Base-by-base conservation (phyloP, 345 rosid species). In the Boechera stricta region DNA sequence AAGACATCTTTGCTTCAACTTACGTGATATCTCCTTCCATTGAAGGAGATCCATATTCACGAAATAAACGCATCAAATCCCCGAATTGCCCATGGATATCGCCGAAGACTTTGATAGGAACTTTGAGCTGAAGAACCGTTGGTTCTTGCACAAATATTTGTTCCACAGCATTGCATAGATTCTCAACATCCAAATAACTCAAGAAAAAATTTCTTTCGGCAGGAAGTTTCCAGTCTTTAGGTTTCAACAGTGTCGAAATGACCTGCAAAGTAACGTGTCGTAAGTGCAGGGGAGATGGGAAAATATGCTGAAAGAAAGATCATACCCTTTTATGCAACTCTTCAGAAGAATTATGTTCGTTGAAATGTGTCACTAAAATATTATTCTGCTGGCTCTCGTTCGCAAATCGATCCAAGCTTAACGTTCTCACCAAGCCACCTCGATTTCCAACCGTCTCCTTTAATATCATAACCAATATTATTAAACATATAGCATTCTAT, bases 1-100 rank as follows among this genome's bases (percentile, higher is more conserved):
- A 45, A 49, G 9, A 32, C 6, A 4, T 31, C 13, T 42, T 29
- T 45, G 18, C 2, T 49, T 56, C 16, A 78, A 82, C 89, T 85
- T 82, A 91, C 97, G 90, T 84, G 26, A 94, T 91, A 76, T 94
- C 98, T 80, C 98, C 94, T 47, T 92, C 87, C 26, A 83, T 73
- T 58, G 93, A 89, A 67, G 97, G 97, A 80, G 79, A 85, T 60
- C 96, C 96, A 71, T 86, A 94, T 82, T 89, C 96, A 73, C 80
- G 85, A 69, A 94, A 94, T 1, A 91, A 70, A 28, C 89, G 81
- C 98, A 91, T 94, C 55, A 94, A 65, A 68, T 91, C 97, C 67
- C 87, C 89, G 78, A 89, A 91, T 61, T 94, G 94, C 2, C 98
- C 96, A 41, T 94, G 97, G 56, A 94, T 84, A 79, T 91, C 97